Evolutionary conservation across 352 stramenopile genomes (phyloP), one percentile per base, ranked within the genome.

Genomic region (Phytophthora europaea): DNA sequence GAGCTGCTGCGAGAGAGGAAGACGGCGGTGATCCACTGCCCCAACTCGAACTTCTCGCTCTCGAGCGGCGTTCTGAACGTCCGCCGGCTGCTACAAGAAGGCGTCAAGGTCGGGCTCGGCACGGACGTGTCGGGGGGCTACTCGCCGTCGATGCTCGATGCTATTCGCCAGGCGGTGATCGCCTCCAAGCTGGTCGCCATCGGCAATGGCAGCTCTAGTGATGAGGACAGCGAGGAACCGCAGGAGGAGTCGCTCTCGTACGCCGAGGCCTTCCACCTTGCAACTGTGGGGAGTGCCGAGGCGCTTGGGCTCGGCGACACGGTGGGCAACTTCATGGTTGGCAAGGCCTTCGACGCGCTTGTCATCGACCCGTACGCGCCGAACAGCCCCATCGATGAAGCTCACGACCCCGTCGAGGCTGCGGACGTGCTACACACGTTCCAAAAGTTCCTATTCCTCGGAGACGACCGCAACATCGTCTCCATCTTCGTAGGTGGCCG

Each of bases 81-180:
- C 9, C 85, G 88, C 20, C 90, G 80, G 31, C 62, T 90, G 63
- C 73, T 94, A n/a, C 70, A 84, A 64, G 82, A 94, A 71, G 88
- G 89, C 6, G 53, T 94, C 61, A 98, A 97, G 72, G 94, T 99
- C 28, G 97, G 95, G 2, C 78, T 99, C 4, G 97, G 97, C 51
- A 99, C 97, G 15, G 96, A 99, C 63, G 92, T 99, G 18, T 97
- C 95, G 6, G 97, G 95, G 16, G 97, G 97, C 9, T 98, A 99
- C 75, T 94, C 90, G 63, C 74, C 92, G n/a, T 98, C 92, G 38
- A 99, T 99, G 87, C 81, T 99, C 9, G 91, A 98, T 62, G 90
- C 93, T 16, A 89, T 98, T 34, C 90, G 97, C 38, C 88, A 97
- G 63, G 87, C 93, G 6, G 89, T 98, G 18, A 90, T 98, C 38